phyloP scores from a whole-genome alignment of 208 protist genomes.

The Histomonas meleagridis region DNA sequence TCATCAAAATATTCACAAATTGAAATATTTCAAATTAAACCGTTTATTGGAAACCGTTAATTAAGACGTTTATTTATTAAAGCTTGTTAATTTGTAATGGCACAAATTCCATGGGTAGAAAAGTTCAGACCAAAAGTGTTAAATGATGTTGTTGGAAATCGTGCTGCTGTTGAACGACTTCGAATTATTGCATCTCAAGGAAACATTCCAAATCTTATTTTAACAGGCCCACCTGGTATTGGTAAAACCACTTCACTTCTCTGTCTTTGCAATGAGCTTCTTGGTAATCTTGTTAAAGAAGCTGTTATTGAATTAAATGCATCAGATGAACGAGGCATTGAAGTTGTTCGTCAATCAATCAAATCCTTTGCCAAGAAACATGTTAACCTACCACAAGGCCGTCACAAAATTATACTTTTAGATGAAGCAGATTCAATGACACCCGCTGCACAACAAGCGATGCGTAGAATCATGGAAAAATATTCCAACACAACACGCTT shows the following conservation, averaged over 20 bases:
- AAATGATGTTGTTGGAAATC: conserved; percentile 90
- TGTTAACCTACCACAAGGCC: conserved; percentile 56
- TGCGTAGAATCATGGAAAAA: conserved; percentile 92
- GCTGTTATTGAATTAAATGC: conserved; percentile 60
- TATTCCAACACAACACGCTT: conserved; percentile 88
- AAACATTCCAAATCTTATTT: conserved; percentile 90
- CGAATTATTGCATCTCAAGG: conserved; percentile 74
- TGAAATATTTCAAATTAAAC: too few relatives aligned
- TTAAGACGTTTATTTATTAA: too few relatives aligned
- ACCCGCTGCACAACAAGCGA: conserved; percentile 83
- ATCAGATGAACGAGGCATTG: conserved; percentile 60
- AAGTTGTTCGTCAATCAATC: conserved; percentile 58
- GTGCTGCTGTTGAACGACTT: conserved; percentile 78
- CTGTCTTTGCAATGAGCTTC: conserved; percentile 76
- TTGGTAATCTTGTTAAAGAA: conserved; percentile 69
- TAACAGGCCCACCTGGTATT: conserved; percentile 73
- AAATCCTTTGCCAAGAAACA: conserved; percentile 59
- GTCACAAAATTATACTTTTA: conserved; percentile 61
- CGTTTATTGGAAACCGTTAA: too few relatives aligned
- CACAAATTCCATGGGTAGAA: conserved; percentile 95
- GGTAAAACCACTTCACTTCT: conserved; percentile 91
- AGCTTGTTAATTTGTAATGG: too few relatives aligned
- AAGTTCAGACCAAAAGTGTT: conserved; percentile 88
- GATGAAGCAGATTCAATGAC: conserved; percentile 83
- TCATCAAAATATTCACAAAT: too few relatives aligned